Conservation (phyloP, 228 moss, liverwort and hornwort genomes). For the Sphagnum fallax region DNA sequence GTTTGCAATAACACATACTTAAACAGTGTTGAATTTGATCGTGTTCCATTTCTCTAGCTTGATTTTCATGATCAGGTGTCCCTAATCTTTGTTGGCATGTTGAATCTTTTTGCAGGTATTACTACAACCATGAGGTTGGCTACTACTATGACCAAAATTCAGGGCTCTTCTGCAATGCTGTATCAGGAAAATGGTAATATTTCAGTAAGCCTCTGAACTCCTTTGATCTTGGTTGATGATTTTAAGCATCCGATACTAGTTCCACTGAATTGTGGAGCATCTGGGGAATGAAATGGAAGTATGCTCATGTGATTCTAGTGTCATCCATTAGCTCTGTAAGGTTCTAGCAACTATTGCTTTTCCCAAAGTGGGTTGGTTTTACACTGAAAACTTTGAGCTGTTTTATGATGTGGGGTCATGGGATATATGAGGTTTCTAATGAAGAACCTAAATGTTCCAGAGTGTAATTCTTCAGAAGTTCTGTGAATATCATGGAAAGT, state of each 20-base stretch:
- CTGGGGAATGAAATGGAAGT: not conserved
- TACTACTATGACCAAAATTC: slow-evolving; percentile 79
- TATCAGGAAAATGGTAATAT: slow-evolving; percentile 68
- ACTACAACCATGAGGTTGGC: slow-evolving; percentile 76
- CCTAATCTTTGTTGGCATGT: no score
- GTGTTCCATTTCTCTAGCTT: no score
- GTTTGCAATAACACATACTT: no score
- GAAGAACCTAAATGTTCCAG: no score
- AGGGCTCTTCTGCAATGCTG: slow-evolving; percentile 80
- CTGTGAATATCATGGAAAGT: no score
- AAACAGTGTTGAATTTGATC: no score
- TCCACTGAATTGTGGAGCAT: not conserved
- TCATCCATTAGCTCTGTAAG: not conserved
- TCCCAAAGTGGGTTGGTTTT: not conserved
- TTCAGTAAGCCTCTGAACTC: not conserved
- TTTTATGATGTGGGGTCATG: not conserved
- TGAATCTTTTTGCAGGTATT: slow-evolving; percentile 44
- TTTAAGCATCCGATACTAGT: not conserved
- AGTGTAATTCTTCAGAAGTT: no score
- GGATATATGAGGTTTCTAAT: no score
- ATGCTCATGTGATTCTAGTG: not conserved
- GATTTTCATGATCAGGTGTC: no score
- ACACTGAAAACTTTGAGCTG: not conserved
- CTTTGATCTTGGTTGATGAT: not conserved
- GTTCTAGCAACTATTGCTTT: not conserved